Base-by-base conservation (phyloP, 1,284 basidiomycete genomes). In the Trametes pubescens region DNA sequence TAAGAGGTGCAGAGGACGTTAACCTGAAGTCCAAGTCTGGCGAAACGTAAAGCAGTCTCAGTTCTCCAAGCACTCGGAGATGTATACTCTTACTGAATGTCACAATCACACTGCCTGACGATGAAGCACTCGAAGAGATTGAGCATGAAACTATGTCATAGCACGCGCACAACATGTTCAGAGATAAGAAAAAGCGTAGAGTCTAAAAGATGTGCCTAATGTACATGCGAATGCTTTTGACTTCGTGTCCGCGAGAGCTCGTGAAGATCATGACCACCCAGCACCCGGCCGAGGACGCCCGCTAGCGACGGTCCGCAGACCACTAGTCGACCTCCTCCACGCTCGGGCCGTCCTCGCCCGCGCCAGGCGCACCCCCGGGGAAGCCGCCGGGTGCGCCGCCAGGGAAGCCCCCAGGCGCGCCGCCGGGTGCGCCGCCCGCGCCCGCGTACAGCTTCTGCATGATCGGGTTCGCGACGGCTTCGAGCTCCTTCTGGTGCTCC, bases 401-500 rank as follows among this genome's bases (percentile, higher is more conserved):
- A 56, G 82, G 82, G 76, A 81, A 80, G 53, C 81, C 43, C 29
- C 29, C 29, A 32, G 29, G 29, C 38, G 38, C 84, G 52, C 81
- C 81, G 52, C 81, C 81, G n/a, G 82, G 84, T 29, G 81, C 81
- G 69, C 80, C 91, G 72, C 90, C 92, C 51, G 86, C 92, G 69
- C 86, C 82, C 64, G 87, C 86, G 81, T 98, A 98, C 29, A 96
- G 87, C 81, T 92, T 93, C 82, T 92, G 89, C 95, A 97, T 97
- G 81, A 97, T 96, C 55, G 96, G 96, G 85, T 72, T 96, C 72
- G 95, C 93, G 70, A 96, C 78, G 13, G 76, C 82, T 84, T 99
- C 97, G 64, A 99, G 86, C 82, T 98, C 96, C 86, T 98, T 98
- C 80, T 98, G 96, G 82, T 91, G 93, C 76, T 86, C 86, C 79